These are phyloP conservation scores for Cucumis cinereus DNA, from an alignment of 306 rosid genomes.

Conservation along the genomic window DNA sequence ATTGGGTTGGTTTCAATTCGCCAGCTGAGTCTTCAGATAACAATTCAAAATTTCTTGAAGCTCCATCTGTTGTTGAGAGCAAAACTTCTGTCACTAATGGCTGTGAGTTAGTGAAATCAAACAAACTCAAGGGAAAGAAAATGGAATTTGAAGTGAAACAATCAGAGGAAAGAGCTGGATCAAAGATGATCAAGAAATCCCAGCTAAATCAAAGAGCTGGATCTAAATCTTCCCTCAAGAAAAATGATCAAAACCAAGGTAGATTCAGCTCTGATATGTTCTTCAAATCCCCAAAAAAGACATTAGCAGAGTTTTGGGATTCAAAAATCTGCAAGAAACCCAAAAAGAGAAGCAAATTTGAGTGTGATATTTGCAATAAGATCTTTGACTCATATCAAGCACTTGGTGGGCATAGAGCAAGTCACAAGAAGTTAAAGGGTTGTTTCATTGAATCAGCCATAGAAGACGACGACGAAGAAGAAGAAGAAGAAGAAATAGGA, in stretches of 20 bases:
- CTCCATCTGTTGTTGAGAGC: slow-evolving; percentile 22
- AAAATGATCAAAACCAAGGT: slow-evolving; percentile 11
- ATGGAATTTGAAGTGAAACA: neutral
- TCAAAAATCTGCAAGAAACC: slow-evolving; percentile 6
- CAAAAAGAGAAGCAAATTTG: slow-evolving; percentile 17
- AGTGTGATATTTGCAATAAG: slow-evolving; percentile 10
- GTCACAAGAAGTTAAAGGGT: slow-evolving; percentile 13
- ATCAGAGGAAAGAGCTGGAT: neutral
- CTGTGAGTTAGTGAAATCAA: neutral
- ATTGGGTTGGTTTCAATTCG: slow-evolving; percentile 38
- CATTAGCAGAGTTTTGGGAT: slow-evolving; percentile 1
- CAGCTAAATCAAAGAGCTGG: neutral
- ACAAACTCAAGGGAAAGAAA: slow-evolving; percentile 2
- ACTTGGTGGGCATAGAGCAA: slow-evolving; percentile 17
- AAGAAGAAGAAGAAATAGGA: neutral
- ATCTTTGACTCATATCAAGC: slow-evolving; percentile 11
- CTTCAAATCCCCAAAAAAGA: neutral
- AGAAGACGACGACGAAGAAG: neutral
- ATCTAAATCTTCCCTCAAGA: neutral
- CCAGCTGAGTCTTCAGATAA: slow-evolving; percentile 53
- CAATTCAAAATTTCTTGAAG: slow-evolving; percentile 31
- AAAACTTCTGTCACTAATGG: slow-evolving; percentile 2
- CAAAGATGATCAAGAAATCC: neutral
- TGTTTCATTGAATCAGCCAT: slow-evolving; percentile 4
- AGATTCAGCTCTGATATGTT: slow-evolving; percentile 10